Evolutionary conservation across 768 basidiomycete genomes (phyloP).

Genomic region (Amanita exitialis): DNA sequence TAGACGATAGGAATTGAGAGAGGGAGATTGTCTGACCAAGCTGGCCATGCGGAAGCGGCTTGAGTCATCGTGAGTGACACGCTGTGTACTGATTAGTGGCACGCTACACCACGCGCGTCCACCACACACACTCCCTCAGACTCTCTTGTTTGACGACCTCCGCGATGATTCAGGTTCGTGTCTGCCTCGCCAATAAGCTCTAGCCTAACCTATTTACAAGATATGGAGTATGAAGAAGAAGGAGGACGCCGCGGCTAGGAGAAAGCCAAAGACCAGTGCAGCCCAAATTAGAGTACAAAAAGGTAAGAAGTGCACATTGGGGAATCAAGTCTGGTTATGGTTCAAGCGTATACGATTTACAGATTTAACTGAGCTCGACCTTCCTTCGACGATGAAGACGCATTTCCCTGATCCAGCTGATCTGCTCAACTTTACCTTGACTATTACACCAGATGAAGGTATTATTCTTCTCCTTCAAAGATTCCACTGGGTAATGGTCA

Average conservation of each 20-base stretch:
- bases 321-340: neutral
- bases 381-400: conserved; percentile 94
- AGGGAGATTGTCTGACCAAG: neutral
- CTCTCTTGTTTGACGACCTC: conserved; percentile 11
- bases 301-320: conserved; percentile 35
- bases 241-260: conserved; percentile 95
- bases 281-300: conserved; percentile 99
- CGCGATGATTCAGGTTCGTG: conserved; percentile 38
- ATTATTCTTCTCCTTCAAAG: conserved; percentile 13
- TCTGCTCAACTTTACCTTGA: conserved; percentile 93
- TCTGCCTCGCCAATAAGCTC: neutral
- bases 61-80: neutral
- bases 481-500: neutral
- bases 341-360: neutral
- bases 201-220: conserved; percentile 28
- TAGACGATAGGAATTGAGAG: conserved; percentile 11
- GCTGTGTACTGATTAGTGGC: conserved; percentile 1
- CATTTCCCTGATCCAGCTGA: conserved; percentile 86
- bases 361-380: conserved; percentile 96
- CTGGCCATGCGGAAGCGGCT: neutral
- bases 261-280: conserved; percentile 96
- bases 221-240: conserved; percentile 99
- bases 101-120: neutral
- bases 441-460: conserved; percentile 97
- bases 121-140: neutral